Evolutionary conservation across 345 rosid genomes (phyloP).

Genomic region (Camelina laxa): DNA sequence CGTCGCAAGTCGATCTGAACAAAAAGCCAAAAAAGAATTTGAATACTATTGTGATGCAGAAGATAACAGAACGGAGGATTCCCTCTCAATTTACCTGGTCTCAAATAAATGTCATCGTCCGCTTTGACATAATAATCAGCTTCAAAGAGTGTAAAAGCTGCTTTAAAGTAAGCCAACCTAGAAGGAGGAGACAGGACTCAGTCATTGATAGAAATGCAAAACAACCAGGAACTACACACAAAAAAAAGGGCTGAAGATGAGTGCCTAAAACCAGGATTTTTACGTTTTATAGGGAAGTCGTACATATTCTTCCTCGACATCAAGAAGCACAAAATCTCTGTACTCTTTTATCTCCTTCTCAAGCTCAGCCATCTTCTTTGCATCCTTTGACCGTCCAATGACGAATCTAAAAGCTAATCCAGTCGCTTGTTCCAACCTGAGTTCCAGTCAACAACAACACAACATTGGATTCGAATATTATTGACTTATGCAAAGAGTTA

Average conservation of each 20-base stretch:
- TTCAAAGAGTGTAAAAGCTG: slow-evolving; percentile 69
- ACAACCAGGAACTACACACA: not conserved
- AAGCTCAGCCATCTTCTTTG: slow-evolving; percentile 66
- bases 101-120: slow-evolving; percentile 79
- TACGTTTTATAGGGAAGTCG: slow-evolving; percentile 82
- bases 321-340: slow-evolving; percentile 75
- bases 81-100: slow-evolving; percentile 60
- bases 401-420: slow-evolving; percentile 83
- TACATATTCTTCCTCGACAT: slow-evolving; percentile 70
- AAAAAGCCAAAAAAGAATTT: not conserved
- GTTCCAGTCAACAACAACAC: slow-evolving; percentile 26
- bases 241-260: not conserved
- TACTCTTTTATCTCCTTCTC: slow-evolving; percentile 62
- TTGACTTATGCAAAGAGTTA: too few species aligned
- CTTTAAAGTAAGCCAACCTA: slow-evolving; percentile 72
- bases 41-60: slow-evolving; percentile 5
- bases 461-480: slow-evolving; percentile 12
- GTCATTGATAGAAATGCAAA: not conserved
- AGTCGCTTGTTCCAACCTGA: slow-evolving; percentile 87
- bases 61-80: not conserved
- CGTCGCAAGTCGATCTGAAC: slow-evolving; percentile 76
- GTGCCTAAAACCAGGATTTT: not conserved
- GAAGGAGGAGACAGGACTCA: not conserved
- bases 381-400: slow-evolving; percentile 71
- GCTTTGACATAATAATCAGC: slow-evolving; percentile 87